Percentiles rank a stretch among this genome's conserved stretches.
Conservation (phyloP, 768 basidiomycete genomes). For the Candolleomyces aberdarensis region DNA sequence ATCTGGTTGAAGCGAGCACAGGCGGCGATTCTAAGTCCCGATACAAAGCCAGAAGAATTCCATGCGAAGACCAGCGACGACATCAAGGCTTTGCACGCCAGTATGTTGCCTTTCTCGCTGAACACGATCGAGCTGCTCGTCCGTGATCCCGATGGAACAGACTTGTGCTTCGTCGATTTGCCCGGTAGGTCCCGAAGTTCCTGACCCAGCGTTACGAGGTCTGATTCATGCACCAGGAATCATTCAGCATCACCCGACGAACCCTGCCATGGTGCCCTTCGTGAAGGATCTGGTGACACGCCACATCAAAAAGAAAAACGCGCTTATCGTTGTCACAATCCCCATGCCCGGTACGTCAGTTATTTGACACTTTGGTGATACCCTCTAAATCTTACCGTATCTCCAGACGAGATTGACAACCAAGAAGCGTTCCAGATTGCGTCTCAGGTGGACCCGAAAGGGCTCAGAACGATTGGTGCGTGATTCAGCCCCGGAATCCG, state of each 20-base stretch:
- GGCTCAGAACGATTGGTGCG: slow-evolving; percentile 61
- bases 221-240: slow-evolving; percentile 36
- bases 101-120: slow-evolving; percentile 37
- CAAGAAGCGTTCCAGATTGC: slow-evolving; percentile 58
- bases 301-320: slow-evolving; percentile 47
- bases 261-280: slow-evolving; percentile 32
- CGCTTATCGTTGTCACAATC: slow-evolving; percentile 62
- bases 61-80: slow-evolving; percentile 9
- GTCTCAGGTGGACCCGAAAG: slow-evolving; percentile 46
- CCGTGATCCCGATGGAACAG: slow-evolving; percentile 40
- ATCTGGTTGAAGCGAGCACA: slow-evolving; percentile 57
- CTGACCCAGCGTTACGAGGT: background rate
- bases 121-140: slow-evolving; percentile 49
- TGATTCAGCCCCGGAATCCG: background rate
- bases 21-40: slow-evolving; percentile 50
- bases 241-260: slow-evolving; percentile 48
- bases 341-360: slow-evolving; percentile 54
- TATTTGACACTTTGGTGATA: background rate
- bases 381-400: background rate
- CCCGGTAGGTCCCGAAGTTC: slow-evolving; percentile 35
- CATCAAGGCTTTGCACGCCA: slow-evolving; percentile 4
- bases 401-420: slow-evolving; percentile 66
- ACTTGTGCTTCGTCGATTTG: slow-evolving; percentile 52
- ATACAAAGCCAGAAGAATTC: background rate
- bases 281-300: slow-evolving; percentile 46